Conservation (phyloP, 177 flowering plant genomes). For the Telopea speciosissima region DNA sequence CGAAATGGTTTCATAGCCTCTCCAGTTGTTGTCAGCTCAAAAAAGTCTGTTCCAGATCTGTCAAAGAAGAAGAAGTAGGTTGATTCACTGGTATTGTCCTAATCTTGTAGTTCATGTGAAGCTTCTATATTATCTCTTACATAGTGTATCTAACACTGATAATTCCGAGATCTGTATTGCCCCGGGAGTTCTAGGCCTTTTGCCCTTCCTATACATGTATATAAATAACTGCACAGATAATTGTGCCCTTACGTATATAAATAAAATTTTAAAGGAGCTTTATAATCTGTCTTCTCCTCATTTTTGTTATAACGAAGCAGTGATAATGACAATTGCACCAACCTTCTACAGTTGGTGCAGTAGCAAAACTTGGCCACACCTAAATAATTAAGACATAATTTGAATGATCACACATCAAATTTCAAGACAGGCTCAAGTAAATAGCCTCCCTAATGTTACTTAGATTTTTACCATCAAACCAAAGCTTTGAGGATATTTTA, state of each 20-base stretch:
- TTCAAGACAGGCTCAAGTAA: no score
- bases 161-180: background rate
- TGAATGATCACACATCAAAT: no score
- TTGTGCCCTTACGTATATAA: background rate
- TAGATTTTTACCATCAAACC: no score
- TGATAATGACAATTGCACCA: no score
- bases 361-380: no score
- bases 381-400: no score
- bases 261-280: background rate
- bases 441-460: no score
- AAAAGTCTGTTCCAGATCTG: constrained; percentile 25
- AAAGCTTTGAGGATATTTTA: no score
- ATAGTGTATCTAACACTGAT: no score
- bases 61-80: constrained; percentile 21
- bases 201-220: background rate
- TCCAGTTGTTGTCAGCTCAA: constrained; percentile 30
- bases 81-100: background rate
- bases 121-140: background rate
- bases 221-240: background rate
- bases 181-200: background rate
- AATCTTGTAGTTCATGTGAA: background rate
- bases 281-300: background rate
- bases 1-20: constrained; percentile 27
- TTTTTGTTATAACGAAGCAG: background rate
- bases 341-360: no score